phyloP scores from a whole-genome alignment of 2,329 filamentous ascomycete species.

The Chrysosporium queenslandicum region DNA sequence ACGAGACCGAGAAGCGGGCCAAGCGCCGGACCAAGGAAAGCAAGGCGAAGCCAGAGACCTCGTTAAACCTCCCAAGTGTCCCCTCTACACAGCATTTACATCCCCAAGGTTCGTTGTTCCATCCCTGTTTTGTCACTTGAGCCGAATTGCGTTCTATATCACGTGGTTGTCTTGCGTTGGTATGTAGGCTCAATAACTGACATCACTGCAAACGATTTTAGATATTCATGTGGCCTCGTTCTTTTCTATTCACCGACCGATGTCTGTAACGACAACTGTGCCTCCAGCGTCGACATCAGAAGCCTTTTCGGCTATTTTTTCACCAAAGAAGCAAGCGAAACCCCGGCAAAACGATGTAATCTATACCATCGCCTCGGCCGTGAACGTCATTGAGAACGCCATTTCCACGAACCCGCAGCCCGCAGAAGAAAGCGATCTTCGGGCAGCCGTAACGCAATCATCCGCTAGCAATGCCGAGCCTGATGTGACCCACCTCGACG shows the following conservation, averaged over 20 bases:
- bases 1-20: slow-evolving; percentile 21
- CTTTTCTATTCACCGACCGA: slow-evolving; percentile 90
- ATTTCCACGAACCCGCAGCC: slow-evolving; percentile 29
- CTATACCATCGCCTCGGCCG: slow-evolving; percentile 49
- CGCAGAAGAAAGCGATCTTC: slow-evolving; percentile 27
- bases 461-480: slow-evolving; percentile 26
- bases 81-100: slow-evolving; percentile 42
- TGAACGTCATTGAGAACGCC: slow-evolving; percentile 36
- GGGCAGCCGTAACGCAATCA: slow-evolving; percentile 24
- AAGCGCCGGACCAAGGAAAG: slow-evolving; percentile 30
- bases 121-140: too few species aligned
- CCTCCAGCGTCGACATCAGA: slow-evolving; percentile 61
- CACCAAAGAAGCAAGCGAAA: slow-evolving; percentile 43
- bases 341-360: slow-evolving; percentile 49
- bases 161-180: slow-evolving; percentile 6
- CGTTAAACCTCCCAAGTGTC: slow-evolving; percentile 40
- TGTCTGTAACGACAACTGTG: slow-evolving; percentile 75
- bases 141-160: background rate
- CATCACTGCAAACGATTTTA: slow-evolving; percentile 32
- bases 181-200: slow-evolving; percentile 14
- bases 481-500: slow-evolving; percentile 33
- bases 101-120: slow-evolving; percentile 38
- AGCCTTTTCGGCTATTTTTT: slow-evolving; percentile 77
- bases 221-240: slow-evolving; percentile 83
- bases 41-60: slow-evolving; percentile 29